Percentiles rank a stretch among this genome's conserved stretches.
Evolutionary conservation across 2,329 filamentous ascomycete species (phyloP).

Genomic region (Colletotrichum tofieldiae): DNA sequence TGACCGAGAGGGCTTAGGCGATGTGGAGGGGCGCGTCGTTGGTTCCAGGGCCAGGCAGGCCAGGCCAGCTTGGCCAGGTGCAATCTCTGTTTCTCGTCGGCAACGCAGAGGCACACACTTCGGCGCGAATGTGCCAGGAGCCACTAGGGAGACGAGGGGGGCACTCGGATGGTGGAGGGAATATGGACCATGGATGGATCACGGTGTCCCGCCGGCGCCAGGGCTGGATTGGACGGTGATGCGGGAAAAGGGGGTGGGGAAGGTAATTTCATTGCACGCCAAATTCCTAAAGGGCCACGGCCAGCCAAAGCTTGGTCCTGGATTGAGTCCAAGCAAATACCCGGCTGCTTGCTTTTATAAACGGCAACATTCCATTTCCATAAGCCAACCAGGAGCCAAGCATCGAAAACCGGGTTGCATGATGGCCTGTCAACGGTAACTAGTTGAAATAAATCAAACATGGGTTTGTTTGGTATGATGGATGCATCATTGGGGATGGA

Average conservation of each 20-base stretch:
- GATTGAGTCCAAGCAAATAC: constrained; percentile 29
- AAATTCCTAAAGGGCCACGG: constrained; percentile 12
- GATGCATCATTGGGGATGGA: neutral
- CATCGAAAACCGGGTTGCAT: neutral
- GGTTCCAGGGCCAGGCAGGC: constrained; percentile 23
- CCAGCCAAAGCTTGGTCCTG: constrained; percentile 38
- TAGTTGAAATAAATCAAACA: neutral
- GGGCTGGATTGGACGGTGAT: constrained; percentile 38
- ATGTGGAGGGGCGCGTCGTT: constrained; percentile 21
- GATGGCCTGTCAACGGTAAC: constrained; percentile 10
- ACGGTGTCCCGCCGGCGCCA: constrained; percentile 21
- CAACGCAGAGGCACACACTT: neutral
- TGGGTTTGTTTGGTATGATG: constrained; percentile 14
- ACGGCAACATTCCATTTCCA: constrained; percentile 6
- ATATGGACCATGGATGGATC: constrained; percentile 21
- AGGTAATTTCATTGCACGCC: constrained; percentile 38
- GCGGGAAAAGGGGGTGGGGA: constrained; percentile 42
- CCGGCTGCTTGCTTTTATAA: neutral
- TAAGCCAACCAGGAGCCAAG: constrained; percentile 11
- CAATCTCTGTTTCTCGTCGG: constrained; percentile 12
- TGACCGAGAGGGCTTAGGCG: constrained; percentile 33
- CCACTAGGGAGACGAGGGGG: constrained; percentile 23
- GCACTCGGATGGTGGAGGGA: constrained; percentile 27
- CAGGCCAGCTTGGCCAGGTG: neutral
- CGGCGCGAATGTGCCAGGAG: constrained; percentile 1